Evolutionary conservation across 805 yeast genomes (phyloP).

Genomic region (Pichia phayaonensis): DNA sequence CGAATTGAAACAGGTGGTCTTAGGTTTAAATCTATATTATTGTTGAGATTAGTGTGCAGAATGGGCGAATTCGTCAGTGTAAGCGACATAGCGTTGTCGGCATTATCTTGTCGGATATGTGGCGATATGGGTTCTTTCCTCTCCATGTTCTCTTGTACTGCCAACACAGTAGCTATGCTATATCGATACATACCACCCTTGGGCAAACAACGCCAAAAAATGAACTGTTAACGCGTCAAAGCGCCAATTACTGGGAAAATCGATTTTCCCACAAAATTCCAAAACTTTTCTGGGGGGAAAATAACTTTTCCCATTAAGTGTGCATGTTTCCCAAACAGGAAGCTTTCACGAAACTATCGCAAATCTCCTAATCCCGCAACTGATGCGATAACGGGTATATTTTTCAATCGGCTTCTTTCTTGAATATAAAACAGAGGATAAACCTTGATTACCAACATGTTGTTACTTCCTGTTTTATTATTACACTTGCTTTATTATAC

Average conservation of each 20-base stretch:
- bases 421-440: not conserved
- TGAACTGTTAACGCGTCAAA: not conserved
- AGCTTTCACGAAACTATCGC: not conserved
- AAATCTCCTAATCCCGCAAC: not conserved
- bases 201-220: not conserved
- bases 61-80: not conserved
- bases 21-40: not conserved
- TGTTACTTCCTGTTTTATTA: no score
- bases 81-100: not conserved
- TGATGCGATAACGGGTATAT: not conserved
- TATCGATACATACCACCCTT: no score
- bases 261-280: not conserved
- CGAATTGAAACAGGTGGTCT: not conserved
- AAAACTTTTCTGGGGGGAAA: not conserved
- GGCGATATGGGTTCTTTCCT: not conserved
- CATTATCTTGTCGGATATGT: not conserved
- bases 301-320: not conserved
- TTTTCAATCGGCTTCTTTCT: not conserved
- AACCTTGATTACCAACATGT: no score
- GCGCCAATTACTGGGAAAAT: not conserved
- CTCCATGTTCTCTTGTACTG: not conserved
- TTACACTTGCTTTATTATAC: no score
- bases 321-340: not conserved
- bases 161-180: no score
- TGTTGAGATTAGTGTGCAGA: not conserved